Evolutionary conservation across 306 rosid species (phyloP).

Genomic region (Geum urbanum): DNA sequence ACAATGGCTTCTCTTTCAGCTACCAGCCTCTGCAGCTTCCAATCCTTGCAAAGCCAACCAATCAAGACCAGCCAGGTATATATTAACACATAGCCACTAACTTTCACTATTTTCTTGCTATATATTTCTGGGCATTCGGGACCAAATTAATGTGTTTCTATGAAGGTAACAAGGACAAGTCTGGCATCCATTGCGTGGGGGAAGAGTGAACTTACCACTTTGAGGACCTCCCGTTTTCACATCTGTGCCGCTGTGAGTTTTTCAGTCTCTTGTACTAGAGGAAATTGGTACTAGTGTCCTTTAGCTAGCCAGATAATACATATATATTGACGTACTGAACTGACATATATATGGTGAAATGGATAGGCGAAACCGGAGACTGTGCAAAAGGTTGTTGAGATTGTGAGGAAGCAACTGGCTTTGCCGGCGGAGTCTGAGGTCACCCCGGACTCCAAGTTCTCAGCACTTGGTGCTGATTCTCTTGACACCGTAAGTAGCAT

Average conservation of each 20-base stretch:
- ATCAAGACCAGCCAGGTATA: conserved; percentile 31
- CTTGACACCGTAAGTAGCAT: conserved; percentile 30
- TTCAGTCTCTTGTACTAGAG: too few species aligned
- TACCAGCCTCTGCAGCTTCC: conserved; percentile 36
- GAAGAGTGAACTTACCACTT: conserved; percentile 35
- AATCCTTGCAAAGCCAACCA: conserved; percentile 33
- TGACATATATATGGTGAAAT: not conserved
- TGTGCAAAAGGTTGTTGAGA: conserved; percentile 35
- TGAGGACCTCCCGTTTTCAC: conserved; percentile 42
- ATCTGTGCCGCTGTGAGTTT: conserved; percentile 49
- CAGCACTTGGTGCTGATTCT: conserved; percentile 45
- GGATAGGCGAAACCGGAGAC: conserved; percentile 42
- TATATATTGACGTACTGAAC: not conserved
- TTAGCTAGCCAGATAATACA: too few species aligned
- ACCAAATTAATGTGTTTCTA: conserved; percentile 12
- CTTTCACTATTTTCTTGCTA: not conserved
- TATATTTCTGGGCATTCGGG: not conserved
- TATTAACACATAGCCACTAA: not conserved
- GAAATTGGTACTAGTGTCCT: too few species aligned
- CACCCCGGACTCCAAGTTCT: conserved; percentile 40
- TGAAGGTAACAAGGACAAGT: conserved; percentile 34
- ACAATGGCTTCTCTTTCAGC: conserved; percentile 65
- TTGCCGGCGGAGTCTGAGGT: conserved; percentile 33
- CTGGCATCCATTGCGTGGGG: conserved; percentile 35
- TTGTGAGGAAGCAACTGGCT: conserved; percentile 47